These are phyloP conservation scores for Leishmania braziliensis DNA, from an alignment of 208 protist genomes.

Conservation along the genomic window DNA sequence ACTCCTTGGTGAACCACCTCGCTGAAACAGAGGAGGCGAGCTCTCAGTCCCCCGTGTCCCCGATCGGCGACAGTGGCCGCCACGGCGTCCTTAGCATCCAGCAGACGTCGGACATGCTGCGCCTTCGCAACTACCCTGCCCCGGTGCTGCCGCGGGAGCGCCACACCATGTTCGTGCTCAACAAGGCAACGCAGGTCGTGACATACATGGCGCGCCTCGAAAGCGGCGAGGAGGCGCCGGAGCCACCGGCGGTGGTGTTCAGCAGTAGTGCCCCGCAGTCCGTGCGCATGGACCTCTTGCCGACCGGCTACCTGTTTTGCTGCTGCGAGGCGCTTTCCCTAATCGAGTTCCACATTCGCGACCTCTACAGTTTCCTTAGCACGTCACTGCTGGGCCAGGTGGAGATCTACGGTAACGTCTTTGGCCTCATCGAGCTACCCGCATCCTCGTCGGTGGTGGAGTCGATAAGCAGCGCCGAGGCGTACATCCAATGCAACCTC, in stretches of 20 bases:
- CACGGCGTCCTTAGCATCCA: conserved; percentile 34
- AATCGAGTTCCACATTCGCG: conserved; percentile 70
- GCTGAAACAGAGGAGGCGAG: conserved; percentile 31
- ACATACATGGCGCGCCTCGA: conserved; percentile 66
- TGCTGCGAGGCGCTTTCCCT: conserved; percentile 66
- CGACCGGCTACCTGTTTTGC: conserved; percentile 79
- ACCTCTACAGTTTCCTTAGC: conserved; percentile 72
- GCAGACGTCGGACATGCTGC: conserved; percentile 38
- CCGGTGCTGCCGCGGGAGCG: conserved; percentile 47
- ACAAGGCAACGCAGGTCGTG: conserved; percentile 71
- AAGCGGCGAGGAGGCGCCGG: conserved; percentile 38
- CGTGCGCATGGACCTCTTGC: conserved; percentile 76
- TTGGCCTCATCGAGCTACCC: conserved; percentile 61
- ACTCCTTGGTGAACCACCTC: conserved; percentile 55
- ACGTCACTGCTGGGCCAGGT: conserved; percentile 57
- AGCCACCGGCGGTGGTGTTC: conserved; percentile 59
- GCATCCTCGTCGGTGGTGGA: conserved; percentile 48
- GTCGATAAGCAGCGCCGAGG: conserved; percentile 55
- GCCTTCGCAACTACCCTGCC: conserved; percentile 34
- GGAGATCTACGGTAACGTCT: conserved; percentile 79
- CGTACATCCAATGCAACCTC: conserved; percentile 82
- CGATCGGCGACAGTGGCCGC: conserved; percentile 17
- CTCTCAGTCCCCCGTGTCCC: conserved; percentile 23
- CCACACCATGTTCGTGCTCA: conserved; percentile 76
- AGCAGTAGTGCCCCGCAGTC: conserved; percentile 42